Conservation (phyloP, 78 protist genomes). For the Dictyostelium purpureum region DNA sequence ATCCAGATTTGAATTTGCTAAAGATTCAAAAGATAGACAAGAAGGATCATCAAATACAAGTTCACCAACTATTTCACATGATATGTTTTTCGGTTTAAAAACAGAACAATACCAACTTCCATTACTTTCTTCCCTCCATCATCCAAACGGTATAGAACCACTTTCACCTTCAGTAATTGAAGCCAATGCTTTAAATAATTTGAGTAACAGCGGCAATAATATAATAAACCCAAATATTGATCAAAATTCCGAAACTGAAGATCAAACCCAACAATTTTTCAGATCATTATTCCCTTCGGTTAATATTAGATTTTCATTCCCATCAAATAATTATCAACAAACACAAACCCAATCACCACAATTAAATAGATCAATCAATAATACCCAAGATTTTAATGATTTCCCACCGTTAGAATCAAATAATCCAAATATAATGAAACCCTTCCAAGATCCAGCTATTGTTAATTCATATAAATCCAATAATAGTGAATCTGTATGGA, state of each 20-base stretch:
- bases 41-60: neutral
- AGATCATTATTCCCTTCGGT: constrained; percentile 70
- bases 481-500: constrained; percentile 1
- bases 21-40: constrained; percentile 5
- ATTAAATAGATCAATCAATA: neutral
- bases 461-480: neutral
- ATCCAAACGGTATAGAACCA: constrained; percentile 30
- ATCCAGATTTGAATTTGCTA: constrained; percentile 65
- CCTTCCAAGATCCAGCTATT: constrained; percentile 51
- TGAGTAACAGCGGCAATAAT: neutral
- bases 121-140: neutral
- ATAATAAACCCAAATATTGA: neutral
- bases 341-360: neutral
- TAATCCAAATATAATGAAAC: neutral
- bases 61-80: constrained; percentile 34
- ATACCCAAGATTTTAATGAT: neutral
- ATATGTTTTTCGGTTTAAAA: constrained; percentile 32
- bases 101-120: constrained; percentile 16
- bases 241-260: neutral
- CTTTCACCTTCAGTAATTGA: neutral
- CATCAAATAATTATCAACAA: too few relatives aligned
- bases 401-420: neutral
- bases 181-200: neutral
- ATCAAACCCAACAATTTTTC: constrained; percentile 51
- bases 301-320: constrained; percentile 56